These are phyloP conservation scores for Parasitella parasitica DNA, from an alignment of 371 early-diverging fungal genomes.

Conservation along the genomic window DNA sequence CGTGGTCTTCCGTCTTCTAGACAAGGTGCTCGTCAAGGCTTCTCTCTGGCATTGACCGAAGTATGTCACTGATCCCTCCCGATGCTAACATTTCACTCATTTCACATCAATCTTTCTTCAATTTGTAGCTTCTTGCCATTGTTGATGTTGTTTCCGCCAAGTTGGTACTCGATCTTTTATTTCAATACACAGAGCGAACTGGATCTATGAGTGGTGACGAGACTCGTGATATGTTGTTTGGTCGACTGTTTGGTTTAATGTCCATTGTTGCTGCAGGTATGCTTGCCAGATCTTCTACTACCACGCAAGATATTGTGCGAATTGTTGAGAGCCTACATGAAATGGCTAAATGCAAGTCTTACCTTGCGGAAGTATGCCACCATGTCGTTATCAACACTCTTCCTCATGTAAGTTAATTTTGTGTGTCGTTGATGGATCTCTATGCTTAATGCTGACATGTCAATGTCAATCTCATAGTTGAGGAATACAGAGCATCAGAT, in stretches of 20 bases:
- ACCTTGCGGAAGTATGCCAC: constrained; percentile 74
- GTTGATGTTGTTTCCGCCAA: constrained; percentile 50
- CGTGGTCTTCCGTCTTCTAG: constrained; percentile 87
- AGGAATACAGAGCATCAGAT: constrained; percentile 28
- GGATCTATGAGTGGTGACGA: constrained; percentile 73
- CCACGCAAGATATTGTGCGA: constrained; percentile 64
- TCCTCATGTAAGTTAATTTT: constrained; percentile 45
- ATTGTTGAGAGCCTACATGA: constrained; percentile 69
- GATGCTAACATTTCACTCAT: not conserved
- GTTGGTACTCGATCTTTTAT: constrained; percentile 69
- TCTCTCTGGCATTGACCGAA: constrained; percentile 90
- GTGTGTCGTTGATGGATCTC: not conserved
- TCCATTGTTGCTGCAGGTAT: constrained; percentile 83
- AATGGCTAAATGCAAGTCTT: constrained; percentile 70
- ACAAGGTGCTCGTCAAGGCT: constrained; percentile 93
- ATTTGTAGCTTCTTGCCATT: constrained; percentile 34
- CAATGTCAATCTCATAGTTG: constrained; percentile 18
- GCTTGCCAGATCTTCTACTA: constrained; percentile 61
- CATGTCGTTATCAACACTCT: constrained; percentile 67
- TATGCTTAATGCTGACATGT: not conserved
- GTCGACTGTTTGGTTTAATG: constrained; percentile 86
- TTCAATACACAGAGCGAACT: constrained; percentile 61
- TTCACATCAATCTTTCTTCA: not conserved
- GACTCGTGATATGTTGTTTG: constrained; percentile 85
- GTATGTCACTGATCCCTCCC: constrained; percentile 23